Percentiles rank a stretch among this genome's conserved stretches.
These are phyloP conservation scores for Barnettozyma californica DNA, from an alignment of 805 yeast species.

Conservation along the genomic window DNA sequence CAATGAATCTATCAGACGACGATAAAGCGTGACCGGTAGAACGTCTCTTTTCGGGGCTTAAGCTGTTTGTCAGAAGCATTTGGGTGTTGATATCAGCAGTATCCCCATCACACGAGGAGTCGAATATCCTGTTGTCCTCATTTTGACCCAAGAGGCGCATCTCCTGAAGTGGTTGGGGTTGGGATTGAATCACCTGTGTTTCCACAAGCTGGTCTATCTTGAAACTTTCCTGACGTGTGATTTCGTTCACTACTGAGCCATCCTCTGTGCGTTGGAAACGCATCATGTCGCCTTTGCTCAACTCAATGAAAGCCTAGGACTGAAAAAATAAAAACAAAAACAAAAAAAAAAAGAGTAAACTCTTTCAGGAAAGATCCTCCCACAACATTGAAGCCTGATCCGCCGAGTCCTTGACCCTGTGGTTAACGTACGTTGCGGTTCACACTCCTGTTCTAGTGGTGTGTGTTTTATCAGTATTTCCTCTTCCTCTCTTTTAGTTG, in stretches of 20 bases:
- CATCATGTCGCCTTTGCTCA: neutral
- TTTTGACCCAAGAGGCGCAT: slow-evolving; percentile 13
- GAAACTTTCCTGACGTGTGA: neutral
- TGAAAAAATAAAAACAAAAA: too few species aligned
- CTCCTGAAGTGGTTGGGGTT: slow-evolving; percentile 7
- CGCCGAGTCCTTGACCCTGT: too few species aligned
- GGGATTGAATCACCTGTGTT: slow-evolving; percentile 20
- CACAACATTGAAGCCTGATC: too few species aligned
- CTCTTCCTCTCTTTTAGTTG: too few species aligned
- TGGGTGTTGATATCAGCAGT: slow-evolving; percentile 16
- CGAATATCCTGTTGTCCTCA: slow-evolving; percentile 22
- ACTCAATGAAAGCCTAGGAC: too few species aligned
- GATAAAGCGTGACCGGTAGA: neutral
- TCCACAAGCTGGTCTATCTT: slow-evolving; percentile 1
- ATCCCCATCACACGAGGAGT: slow-evolving; percentile 22
- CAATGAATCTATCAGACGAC: neutral
- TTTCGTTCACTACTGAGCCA: neutral
- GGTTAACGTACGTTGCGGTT: too few species aligned
- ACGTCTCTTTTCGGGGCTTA: neutral
- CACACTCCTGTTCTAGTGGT: too few species aligned
- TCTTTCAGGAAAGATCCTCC: too few species aligned
- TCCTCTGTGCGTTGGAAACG: neutral
- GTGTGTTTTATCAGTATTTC: too few species aligned
- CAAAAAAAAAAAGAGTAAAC: too few species aligned
- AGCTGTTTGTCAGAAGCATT: slow-evolving; percentile 8